phyloP scores from a whole-genome alignment of 2,329 filamentous ascomycete genomes.

The Zarea fungicola region DNA sequence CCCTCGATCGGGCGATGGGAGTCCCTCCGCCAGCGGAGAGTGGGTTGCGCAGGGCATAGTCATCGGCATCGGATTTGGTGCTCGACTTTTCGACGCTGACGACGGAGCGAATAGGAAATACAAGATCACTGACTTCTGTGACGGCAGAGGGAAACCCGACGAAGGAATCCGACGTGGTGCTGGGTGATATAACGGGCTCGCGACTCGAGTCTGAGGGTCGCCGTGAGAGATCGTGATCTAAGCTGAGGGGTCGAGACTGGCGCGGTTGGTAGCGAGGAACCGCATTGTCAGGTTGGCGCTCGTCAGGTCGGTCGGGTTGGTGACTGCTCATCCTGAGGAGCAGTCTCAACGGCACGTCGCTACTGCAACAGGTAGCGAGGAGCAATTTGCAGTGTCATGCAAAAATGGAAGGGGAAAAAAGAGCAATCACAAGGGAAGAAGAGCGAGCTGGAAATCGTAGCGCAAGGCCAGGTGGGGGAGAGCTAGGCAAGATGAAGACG shows the following conservation, averaged over 20 bases:
- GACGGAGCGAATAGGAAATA: constrained; percentile 79
- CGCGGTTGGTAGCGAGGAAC: neutral
- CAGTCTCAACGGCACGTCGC: neutral
- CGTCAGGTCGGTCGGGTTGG: neutral
- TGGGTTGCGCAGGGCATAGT: constrained; percentile 32
- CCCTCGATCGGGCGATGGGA: constrained; percentile 24
- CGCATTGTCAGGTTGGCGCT: neutral
- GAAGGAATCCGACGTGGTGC: neutral
- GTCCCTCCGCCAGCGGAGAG: constrained; percentile 29
- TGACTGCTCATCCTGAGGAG: constrained; percentile 7
- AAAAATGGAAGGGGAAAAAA: neutral
- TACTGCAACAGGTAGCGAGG: constrained; percentile 4
- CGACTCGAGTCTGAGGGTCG: neutral
- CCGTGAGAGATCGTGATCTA: neutral
- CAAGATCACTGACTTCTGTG: constrained; percentile 50
- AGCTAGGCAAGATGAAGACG: no score
- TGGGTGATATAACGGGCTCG: constrained; percentile 1
- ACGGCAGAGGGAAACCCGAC: constrained; percentile 24
- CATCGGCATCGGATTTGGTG: constrained; percentile 34
- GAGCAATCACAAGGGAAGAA: neutral
- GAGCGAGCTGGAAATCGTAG: neutral
- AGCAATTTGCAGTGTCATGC: neutral
- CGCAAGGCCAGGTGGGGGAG: no score
- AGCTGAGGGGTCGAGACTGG: neutral
- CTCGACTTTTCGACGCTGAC: constrained; percentile 61